Percentiles rank a stretch among this genome's conserved stretches.
phyloP scores from a whole-genome alignment of 495 filamentous ascomycete species.

The Penicillium antarcticum region DNA sequence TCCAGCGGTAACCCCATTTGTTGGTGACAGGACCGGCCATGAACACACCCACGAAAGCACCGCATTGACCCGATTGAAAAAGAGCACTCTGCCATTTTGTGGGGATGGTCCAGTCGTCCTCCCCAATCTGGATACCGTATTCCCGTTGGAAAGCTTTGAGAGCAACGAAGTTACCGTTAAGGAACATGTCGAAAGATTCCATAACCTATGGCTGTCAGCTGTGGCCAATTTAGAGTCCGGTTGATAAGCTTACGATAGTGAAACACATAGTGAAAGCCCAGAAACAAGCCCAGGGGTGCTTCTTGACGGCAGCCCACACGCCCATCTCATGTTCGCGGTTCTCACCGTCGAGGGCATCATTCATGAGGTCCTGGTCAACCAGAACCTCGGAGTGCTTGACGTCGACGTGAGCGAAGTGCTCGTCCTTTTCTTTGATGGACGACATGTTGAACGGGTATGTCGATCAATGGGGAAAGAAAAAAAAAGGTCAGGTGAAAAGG shows the following conservation, averaged over 20 bases:
- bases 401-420: slow-evolving; percentile 14
- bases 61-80: slow-evolving; percentile 37
- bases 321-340: slow-evolving; percentile 30
- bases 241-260: slow-evolving; percentile 34
- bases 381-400: slow-evolving; percentile 26
- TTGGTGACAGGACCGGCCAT: slow-evolving; percentile 67
- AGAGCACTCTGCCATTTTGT: slow-evolving; percentile 37
- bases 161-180: slow-evolving; percentile 39
- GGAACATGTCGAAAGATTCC: slow-evolving; percentile 42
- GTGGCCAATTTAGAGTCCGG: background rate
- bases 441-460: background rate
- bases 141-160: slow-evolving; percentile 15
- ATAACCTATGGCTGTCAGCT: slow-evolving; percentile 29
- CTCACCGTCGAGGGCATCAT: slow-evolving; percentile 34
- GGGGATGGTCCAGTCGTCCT: slow-evolving; percentile 14
- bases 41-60: slow-evolving; percentile 66
- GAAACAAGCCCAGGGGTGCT: slow-evolving; percentile 46
- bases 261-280: slow-evolving; percentile 46
- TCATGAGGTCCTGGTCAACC: slow-evolving; percentile 25
- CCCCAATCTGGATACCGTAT: slow-evolving; percentile 22
- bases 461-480: background rate
- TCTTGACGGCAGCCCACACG: slow-evolving; percentile 29
- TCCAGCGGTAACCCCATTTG: slow-evolving; percentile 61
- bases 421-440: background rate
- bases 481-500: background rate